phyloP scores from a whole-genome alignment of 2,329 filamentous ascomycete species.

The Aspergillus luchuensis region DNA sequence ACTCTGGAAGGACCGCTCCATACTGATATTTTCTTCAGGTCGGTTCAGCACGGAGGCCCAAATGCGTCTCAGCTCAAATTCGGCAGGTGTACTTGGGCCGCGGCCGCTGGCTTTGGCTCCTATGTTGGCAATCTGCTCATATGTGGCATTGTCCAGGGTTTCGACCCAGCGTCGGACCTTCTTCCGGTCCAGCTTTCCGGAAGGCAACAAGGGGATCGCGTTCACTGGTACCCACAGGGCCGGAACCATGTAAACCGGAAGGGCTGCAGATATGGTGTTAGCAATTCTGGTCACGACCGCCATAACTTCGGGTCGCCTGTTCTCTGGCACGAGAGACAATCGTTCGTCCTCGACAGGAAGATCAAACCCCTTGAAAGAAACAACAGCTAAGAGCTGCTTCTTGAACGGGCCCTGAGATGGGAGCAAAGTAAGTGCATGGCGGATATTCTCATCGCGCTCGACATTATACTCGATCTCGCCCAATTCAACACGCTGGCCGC shows the following conservation, averaged over 20 bases:
- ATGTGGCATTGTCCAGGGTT: not conserved
- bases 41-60: constrained; percentile 46
- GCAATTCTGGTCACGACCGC: not conserved
- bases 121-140: constrained; percentile 8
- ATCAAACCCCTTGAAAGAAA: constrained; percentile 1
- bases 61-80: constrained; percentile 10
- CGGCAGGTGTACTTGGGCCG: constrained; percentile 2
- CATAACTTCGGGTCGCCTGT: not conserved
- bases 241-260: constrained; percentile 15
- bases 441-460: constrained; percentile 7
- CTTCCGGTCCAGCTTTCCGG: constrained; percentile 14
- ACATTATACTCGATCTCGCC: constrained; percentile 19
- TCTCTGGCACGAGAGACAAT: not conserved
- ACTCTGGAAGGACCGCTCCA: constrained; percentile 47
- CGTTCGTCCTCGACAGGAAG: not conserved
- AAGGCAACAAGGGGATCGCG: constrained; percentile 9
- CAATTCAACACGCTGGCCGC: constrained; percentile 20
- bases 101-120: constrained; percentile 4
- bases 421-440: constrained; percentile 9
- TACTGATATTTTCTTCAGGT: constrained; percentile 49
- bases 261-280: constrained; percentile 5
- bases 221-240: constrained; percentile 13
- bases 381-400: not conserved
- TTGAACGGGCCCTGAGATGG: constrained; percentile 1
- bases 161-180: constrained; percentile 13